Conservation (phyloP, 2,329 filamentous ascomycete species). For the Fusarium cicatricum region DNA sequence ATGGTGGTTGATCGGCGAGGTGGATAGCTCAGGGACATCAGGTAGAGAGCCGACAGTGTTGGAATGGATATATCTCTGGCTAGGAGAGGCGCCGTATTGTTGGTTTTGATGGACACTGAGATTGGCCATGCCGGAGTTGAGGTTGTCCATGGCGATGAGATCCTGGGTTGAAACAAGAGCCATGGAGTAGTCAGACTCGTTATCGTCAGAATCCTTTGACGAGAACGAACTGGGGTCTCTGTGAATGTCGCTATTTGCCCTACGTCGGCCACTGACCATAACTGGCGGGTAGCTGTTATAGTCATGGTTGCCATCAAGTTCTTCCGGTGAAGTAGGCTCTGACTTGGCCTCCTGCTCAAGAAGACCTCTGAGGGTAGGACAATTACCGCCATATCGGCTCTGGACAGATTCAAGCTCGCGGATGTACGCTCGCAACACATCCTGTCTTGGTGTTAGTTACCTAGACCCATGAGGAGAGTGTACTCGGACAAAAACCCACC, state of each 20-base stretch:
- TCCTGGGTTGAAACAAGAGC: constrained; percentile 64
- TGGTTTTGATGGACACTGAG: constrained; percentile 49
- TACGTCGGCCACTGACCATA: constrained; percentile 50
- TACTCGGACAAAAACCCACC: constrained; percentile 50
- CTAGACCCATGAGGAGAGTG: too few species aligned
- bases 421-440: constrained; percentile 67
- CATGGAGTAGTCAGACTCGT: constrained; percentile 48
- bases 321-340: constrained; percentile 45
- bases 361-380: constrained; percentile 61
- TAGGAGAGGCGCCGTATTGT: constrained; percentile 49
- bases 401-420: constrained; percentile 64
- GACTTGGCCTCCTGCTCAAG: constrained; percentile 55
- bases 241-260: constrained; percentile 44
- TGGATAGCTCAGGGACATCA: constrained; percentile 43
- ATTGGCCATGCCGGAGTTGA: constrained; percentile 52
- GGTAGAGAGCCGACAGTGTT: constrained; percentile 43
- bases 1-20: constrained; percentile 44
- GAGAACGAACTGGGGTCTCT: constrained; percentile 48
- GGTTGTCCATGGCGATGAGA: constrained; percentile 57
- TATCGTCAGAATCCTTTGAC: constrained; percentile 49
- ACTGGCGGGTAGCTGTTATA: constrained; percentile 54
- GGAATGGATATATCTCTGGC: constrained; percentile 47
- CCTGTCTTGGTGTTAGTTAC: constrained; percentile 50
- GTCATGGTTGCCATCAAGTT: constrained; percentile 46
- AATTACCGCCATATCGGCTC: constrained; percentile 52